Base-by-base conservation (phyloP, 2,329 filamentous ascomycete species). In the Cercospora sp. region DNA sequence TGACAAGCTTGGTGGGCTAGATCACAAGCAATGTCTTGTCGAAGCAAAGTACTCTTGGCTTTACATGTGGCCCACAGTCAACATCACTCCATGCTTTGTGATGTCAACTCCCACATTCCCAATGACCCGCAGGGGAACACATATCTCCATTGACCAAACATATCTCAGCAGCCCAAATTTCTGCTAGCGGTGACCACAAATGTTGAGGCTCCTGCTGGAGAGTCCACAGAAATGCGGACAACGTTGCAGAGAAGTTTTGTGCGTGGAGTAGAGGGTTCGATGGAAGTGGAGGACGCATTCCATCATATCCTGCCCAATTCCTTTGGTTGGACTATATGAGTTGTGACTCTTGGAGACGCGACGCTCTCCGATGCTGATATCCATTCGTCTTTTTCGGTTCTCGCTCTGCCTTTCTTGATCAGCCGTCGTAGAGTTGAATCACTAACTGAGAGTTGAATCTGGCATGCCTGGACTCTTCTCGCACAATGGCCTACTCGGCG, bases 401-500 rank as follows among this genome's bases (percentile, higher is more conserved):
- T 13, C 21, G 2, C 5, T 49, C 43, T 49, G 43, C 18, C 3
- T 12, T 24, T 6, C 43, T 49, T 49, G 43, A 24, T 24, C 9
- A 24, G 2, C 8, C 24, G 18, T 49, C 2, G 3, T 6, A 13
- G 1, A 28, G 21, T 1, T 16, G 21, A 21, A 53, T 1, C 6
- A 26, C 49, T n/a, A 10, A 9, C 3, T 12, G 9, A 45, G 58
- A 3, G 28, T 16, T 51, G 32, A 13, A 37, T 1, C 1, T 3
- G 34, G 61, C 51, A 67, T 67, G 61, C 55, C 66, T 32, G 68
- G 66, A 3, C 26, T 69, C 24, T 59, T 72, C 16, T 66, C 61
- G 61, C 70, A 72, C 61, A 72, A 67, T 51, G 70, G 70, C 61
- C 60, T 70, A 21, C 60, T 72, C 37, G 66, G 68, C 60, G 65